Percentiles rank a stretch among this genome's conserved stretches.
Conservation (phyloP, 305 asterid species). For the Fraxinus xanthoxyloides region DNA sequence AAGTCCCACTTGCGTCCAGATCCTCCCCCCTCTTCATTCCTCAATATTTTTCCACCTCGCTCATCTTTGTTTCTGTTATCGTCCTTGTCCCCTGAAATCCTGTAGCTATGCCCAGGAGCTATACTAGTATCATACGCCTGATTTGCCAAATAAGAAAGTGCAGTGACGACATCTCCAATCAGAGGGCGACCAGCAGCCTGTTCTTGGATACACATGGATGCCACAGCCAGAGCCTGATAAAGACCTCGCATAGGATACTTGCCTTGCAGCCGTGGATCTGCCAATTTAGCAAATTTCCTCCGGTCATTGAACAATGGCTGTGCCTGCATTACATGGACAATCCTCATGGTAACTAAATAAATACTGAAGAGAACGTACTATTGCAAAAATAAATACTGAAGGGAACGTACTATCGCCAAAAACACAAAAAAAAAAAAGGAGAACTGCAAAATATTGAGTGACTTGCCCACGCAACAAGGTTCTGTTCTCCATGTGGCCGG, state of each 20-base stretch:
- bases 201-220: conserved; percentile 96
- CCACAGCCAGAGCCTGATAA: conserved; percentile 96
- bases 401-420: not conserved
- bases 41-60: conserved; percentile 47
- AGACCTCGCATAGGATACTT: conserved; percentile 85
- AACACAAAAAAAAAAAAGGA: no score
- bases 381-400: not conserved
- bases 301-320: conserved; percentile 88
- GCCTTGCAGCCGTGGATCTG: conserved; percentile 85
- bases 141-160: conserved; percentile 85
- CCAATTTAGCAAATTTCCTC: conserved; percentile 68
- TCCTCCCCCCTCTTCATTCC: conserved; percentile 16
- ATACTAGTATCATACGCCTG: conserved; percentile 63
- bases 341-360: not conserved
- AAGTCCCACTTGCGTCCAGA: no score
- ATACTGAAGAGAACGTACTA: not conserved
- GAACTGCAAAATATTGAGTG: not conserved
- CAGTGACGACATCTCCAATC: conserved; percentile 92
- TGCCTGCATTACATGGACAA: conserved; percentile 53
- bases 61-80: conserved; percentile 53
- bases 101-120: conserved; percentile 25
- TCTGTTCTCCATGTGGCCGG: conserved; percentile 83
- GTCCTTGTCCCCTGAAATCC: conserved; percentile 22
- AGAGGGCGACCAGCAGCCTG: conserved; percentile 97
- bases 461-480: conserved; percentile 87